A percentile compares a stretch with the other conserved stretches of the same genome.
These are phyloP conservation scores for Boletus subparvulus DNA, from an alignment of 768 basidiomycete species.

Conservation along the genomic window DNA sequence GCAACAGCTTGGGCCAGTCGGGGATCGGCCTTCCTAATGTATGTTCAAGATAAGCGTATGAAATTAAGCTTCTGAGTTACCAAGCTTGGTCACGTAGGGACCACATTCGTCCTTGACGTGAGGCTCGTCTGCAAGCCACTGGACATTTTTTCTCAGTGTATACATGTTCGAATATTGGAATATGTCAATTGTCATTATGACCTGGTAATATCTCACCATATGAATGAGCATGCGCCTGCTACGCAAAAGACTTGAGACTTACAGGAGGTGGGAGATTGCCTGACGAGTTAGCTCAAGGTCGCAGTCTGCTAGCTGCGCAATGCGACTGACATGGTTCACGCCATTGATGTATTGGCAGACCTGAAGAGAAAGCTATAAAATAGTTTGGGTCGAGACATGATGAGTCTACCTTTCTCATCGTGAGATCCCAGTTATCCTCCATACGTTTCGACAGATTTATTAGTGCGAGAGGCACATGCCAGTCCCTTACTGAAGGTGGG, in stretches of 20 bases:
- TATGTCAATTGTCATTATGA: conserved; percentile 94
- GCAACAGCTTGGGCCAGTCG: conserved; percentile 85
- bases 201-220: conserved; percentile 83
- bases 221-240: conserved; percentile 2
- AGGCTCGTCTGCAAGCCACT: conserved; percentile 81
- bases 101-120: conserved; percentile 91
- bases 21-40: conserved; percentile 55
- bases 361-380: conserved; percentile 23
- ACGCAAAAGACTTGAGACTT: conserved; percentile 27
- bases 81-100: conserved; percentile 81
- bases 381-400: neutral
- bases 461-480: conserved; percentile 92
- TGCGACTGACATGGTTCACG: conserved; percentile 85
- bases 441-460: conserved; percentile 78
- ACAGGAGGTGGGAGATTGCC: conserved; percentile 92
- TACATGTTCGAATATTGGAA: conserved; percentile 99
- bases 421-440: conserved; percentile 95
- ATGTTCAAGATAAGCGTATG: conserved; percentile 1
- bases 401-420: conserved; percentile 75
- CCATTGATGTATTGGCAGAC: conserved; percentile 86
- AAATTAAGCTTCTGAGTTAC: conserved; percentile 33
- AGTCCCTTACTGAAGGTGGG: conserved; percentile 84
- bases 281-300: conserved; percentile 79
- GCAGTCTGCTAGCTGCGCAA: conserved; percentile 89
- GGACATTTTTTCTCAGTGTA: conserved; percentile 80